phyloP scores from a whole-genome alignment of 768 basidiomycete species.

The Russula vinacea region DNA sequence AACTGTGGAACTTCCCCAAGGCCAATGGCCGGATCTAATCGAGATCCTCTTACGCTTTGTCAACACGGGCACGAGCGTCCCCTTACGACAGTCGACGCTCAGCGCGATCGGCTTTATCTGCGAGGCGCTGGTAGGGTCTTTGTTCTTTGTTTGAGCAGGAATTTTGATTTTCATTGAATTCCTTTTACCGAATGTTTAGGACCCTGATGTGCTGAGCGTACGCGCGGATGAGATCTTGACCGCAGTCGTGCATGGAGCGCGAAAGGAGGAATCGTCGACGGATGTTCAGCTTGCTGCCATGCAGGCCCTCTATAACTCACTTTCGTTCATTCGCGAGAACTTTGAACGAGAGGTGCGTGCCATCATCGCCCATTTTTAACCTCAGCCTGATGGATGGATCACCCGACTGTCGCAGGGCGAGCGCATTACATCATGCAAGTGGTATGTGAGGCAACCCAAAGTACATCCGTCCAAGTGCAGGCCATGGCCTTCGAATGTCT shows the following conservation, averaged over 20 bases:
- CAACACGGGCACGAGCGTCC: constrained; percentile 66
- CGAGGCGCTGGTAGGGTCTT: constrained; percentile 80
- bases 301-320: constrained; percentile 87
- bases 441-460: constrained; percentile 97
- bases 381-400: constrained; percentile 20
- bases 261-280: constrained; percentile 87
- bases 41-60: constrained; percentile 84
- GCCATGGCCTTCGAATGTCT: constrained; percentile 96
- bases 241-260: constrained; percentile 95
- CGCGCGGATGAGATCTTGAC: constrained; percentile 97
- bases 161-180: neutral
- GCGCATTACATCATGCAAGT: constrained; percentile 99
- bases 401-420: constrained; percentile 64
- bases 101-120: constrained; percentile 98
- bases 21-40: constrained; percentile 89
- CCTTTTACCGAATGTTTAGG: constrained; percentile 47
- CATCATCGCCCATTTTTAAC: neutral
- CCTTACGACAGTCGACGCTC: constrained; percentile 80
- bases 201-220: constrained; percentile 84
- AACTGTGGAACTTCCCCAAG: constrained; percentile 82
- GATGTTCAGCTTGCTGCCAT: constrained; percentile 95
- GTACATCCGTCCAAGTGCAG: constrained; percentile 72
- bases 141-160: neutral
- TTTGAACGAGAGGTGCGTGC: constrained; percentile 89
- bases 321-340: constrained; percentile 97